Percentiles rank a stretch among this genome's conserved stretches.
These are phyloP conservation scores for Hypoxylon fragiforme DNA, from an alignment of 495 filamentous ascomycete genomes.

Conservation along the genomic window DNA sequence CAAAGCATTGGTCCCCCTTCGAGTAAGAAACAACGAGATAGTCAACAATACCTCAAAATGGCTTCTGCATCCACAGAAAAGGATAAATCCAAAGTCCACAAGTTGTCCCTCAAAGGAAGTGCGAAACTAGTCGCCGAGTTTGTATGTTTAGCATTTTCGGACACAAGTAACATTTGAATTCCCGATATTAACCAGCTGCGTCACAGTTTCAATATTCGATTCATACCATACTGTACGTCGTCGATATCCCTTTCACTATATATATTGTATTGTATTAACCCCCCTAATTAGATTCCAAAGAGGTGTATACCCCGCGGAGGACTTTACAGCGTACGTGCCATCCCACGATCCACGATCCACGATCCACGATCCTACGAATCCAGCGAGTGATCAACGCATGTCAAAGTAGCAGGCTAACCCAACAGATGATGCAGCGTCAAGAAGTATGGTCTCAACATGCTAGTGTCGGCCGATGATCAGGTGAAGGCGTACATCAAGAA, in stretches of 20 bases:
- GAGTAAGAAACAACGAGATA: no score
- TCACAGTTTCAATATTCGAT: slow-evolving; percentile 96
- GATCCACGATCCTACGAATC: slow-evolving; percentile 2
- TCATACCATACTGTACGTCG: slow-evolving; percentile 84
- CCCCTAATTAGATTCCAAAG: slow-evolving; percentile 72
- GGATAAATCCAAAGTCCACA: slow-evolving; percentile 91
- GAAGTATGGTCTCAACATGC: slow-evolving; percentile 99
- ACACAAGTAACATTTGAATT: no score
- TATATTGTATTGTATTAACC: neutral
- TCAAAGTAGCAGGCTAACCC: no score
- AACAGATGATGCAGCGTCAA: slow-evolving; percentile 74
- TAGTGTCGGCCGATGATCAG: slow-evolving; percentile 92
- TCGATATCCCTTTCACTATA: no score
- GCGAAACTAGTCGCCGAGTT: slow-evolving; percentile 94
- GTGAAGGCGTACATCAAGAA: slow-evolving; percentile 99
- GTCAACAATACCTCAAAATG: slow-evolving; percentile 15
- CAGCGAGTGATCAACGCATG: no score
- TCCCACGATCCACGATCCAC: neutral
- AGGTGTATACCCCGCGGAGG: slow-evolving; percentile 96
- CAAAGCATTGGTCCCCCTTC: no score
- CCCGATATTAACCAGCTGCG: no score
- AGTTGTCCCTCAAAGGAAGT: slow-evolving; percentile 91
- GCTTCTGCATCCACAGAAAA: slow-evolving; percentile 51
- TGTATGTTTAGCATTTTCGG: slow-evolving; percentile 60
- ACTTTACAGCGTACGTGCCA: slow-evolving; percentile 80